Conservation (phyloP, 2,329 filamentous ascomycete genomes). For the Phyllosticta paracitricarpa region DNA sequence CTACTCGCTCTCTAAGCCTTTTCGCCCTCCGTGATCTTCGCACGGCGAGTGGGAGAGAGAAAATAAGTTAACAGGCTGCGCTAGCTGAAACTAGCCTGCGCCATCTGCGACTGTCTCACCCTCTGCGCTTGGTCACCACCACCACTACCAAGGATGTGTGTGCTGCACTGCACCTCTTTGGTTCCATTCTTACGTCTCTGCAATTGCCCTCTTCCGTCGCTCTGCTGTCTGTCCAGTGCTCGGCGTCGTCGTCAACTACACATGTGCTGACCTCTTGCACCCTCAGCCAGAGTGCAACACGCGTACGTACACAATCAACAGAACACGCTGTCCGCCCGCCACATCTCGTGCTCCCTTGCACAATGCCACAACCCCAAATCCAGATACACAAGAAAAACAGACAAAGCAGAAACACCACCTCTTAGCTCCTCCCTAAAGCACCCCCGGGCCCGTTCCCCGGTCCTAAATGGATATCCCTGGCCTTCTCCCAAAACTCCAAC, state of each 20-base stretch:
- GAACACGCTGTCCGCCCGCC: neutral
- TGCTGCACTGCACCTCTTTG: neutral
- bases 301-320: neutral
- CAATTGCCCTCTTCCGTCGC: neutral
- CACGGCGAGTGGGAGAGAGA: too few relatives aligned
- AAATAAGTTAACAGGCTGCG: neutral
- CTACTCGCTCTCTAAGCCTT: neutral
- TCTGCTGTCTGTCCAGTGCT: neutral
- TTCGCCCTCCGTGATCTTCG: neutral
- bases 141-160: neutral
- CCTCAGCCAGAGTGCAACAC: neutral
- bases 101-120: neutral
- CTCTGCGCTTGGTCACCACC: neutral
- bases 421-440: neutral
- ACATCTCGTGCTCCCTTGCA: neutral
- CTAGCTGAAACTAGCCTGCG: neutral
- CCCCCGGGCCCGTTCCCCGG: too few relatives aligned
- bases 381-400: neutral
- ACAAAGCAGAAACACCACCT: neutral
- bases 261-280: neutral
- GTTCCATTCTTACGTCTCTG: neutral
- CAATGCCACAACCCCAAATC: neutral
- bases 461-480: neutral
- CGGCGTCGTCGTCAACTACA: neutral
- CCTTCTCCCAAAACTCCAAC: neutral